Base-by-base conservation (phyloP, 1,139 yeast genomes). In the Nakaseomyces delphensis region DNA sequence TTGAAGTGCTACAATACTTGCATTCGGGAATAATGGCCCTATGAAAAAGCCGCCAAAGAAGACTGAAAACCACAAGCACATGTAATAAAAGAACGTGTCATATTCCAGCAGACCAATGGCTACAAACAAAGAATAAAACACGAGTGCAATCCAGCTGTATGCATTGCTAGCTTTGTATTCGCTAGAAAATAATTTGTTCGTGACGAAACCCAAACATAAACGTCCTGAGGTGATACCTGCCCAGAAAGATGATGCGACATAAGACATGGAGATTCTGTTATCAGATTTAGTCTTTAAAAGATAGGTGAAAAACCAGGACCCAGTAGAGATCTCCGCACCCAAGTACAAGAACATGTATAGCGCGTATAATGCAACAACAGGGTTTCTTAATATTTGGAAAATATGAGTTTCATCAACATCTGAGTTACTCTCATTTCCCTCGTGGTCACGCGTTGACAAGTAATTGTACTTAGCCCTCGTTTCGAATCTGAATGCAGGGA, bases 11-110 rank as follows among this genome's bases (percentile, higher is more conserved):
- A 83, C 71, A 10, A 83, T 75, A 43, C 83, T 76, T 0, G 83
- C 76, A 8, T 91, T 79, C 0, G 94, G 91, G 62, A 81, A 85
- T 4, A 83, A 67, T 1, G 96, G 95, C 0, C 95, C 96, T 24
- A 82, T 77, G 48, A 75, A 75, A 27, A 77, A 65, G 0, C 95
- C 95, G 35, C 78, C 67, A 9, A 73, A 36, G 39, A 79, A 76
- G 0, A 79, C 76, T 3, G 48, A 43, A 3, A 50, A 7, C 19
- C 51, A 52, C 11, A 59, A 38, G 3, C 47, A 4, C 10, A 65
- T 38, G 50, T 65, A 63, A 42, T 70, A 62, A 36, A 48, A 35
- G 3, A 24, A 25, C 1, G 55, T 47, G 11, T 45, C 39, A 9
- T 56, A 47, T 20, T 51, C 38, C 4, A 51, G 36, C 13, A 48